phyloP scores from a whole-genome alignment of 768 basidiomycete species.

The Lactarius pseudohatsudake region DNA sequence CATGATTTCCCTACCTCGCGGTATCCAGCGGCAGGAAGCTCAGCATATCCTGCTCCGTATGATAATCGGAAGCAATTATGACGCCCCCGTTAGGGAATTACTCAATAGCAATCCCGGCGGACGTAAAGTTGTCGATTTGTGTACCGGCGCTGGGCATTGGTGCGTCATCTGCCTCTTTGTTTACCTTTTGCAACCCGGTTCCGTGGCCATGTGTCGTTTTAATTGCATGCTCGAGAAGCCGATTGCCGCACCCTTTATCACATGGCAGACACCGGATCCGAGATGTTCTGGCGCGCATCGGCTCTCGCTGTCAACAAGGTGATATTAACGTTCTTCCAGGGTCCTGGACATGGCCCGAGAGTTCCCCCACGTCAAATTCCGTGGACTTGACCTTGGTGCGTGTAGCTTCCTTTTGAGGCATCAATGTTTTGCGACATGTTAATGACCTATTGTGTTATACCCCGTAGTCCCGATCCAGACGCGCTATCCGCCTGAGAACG shows the following conservation, averaged over 20 bases:
- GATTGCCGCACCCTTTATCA: slow-evolving; percentile 15
- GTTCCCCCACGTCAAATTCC: slow-evolving; percentile 64
- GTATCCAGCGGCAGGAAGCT: slow-evolving; percentile 22
- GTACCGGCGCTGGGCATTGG: slow-evolving; percentile 77
- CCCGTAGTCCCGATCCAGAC: slow-evolving; percentile 70
- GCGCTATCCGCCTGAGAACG: slow-evolving; percentile 57
- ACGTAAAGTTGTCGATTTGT: slow-evolving; percentile 64
- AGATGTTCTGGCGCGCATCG: not conserved
- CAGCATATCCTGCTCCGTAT: slow-evolving; percentile 33
- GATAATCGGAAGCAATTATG: slow-evolving; percentile 55
- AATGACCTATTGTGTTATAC: not conserved
- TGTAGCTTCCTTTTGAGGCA: slow-evolving; percentile 25
- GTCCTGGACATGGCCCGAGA: slow-evolving; percentile 67
- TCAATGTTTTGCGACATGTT: not conserved
- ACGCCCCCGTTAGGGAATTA: slow-evolving; percentile 58
- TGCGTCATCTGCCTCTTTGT: slow-evolving; percentile 37
- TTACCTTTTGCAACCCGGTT: slow-evolving; percentile 29
- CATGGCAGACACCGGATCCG: not conserved
- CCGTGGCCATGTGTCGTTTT: slow-evolving; percentile 3
- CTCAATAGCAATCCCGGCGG: slow-evolving; percentile 46
- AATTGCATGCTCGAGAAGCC: slow-evolving; percentile 11
- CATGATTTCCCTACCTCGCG: not conserved
- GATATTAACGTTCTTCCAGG: slow-evolving; percentile 43
- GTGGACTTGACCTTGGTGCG: slow-evolving; percentile 77
- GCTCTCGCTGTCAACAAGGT: not conserved